These are phyloP conservation scores for Ogataea ramenticola DNA, from an alignment of 805 yeast species.

Conservation along the genomic window DNA sequence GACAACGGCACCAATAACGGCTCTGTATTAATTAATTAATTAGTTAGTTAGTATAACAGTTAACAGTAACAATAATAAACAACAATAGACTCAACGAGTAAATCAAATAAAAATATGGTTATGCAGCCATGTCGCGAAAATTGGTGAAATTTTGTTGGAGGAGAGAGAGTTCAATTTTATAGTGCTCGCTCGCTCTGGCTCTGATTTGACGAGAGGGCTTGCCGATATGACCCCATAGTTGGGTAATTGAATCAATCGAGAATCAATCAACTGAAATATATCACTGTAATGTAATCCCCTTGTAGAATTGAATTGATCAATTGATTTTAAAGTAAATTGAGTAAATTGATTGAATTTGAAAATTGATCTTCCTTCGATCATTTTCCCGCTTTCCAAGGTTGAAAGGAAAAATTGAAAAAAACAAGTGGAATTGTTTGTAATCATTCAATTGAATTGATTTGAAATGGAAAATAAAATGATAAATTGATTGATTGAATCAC, in stretches of 20 bases:
- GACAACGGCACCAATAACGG: conserved; percentile 98
- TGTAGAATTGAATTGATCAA: not conserved
- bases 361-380: too few relatives aligned
- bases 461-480: not conserved
- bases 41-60: not conserved
- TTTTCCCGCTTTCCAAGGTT: not conserved
- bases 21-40: conserved; percentile 39
- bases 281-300: not conserved
- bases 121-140: conserved; percentile 13
- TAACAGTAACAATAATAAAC: not conserved
- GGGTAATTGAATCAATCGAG: not conserved
- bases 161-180: not conserved
- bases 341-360: too few relatives aligned
- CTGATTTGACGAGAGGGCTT: conserved; percentile 12
- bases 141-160: not conserved
- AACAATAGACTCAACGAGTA: not conserved
- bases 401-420: not conserved
- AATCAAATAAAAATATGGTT: conserved; percentile 7
- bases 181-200: conserved; percentile 2
- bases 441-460: not conserved
- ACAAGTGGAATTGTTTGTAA: not conserved
- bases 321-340: not conserved
- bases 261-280: not conserved
- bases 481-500: not conserved
- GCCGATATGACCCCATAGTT: conserved; percentile 1